A percentile compares a stretch with the other conserved stretches of the same genome.
These are phyloP conservation scores for Pyrenophora seminiperda DNA, from an alignment of 2,329 filamentous ascomycete species.

Conservation along the genomic window DNA sequence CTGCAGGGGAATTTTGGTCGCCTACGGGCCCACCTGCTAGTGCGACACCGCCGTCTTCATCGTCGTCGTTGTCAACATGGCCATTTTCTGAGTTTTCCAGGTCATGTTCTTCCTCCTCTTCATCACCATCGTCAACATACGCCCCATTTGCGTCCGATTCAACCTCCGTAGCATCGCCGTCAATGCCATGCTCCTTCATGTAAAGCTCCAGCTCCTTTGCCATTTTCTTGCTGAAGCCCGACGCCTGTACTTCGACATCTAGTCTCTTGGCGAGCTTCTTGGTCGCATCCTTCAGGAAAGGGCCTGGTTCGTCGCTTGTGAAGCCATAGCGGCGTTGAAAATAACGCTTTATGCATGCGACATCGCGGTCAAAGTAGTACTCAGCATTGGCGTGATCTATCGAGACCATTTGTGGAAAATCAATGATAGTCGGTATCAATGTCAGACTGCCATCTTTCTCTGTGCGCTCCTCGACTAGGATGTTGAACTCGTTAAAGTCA, in stretches of 20 bases:
- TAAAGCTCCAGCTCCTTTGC: conserved; percentile 90
- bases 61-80: conserved; percentile 12
- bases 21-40: conserved; percentile 9
- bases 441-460: conserved; percentile 50
- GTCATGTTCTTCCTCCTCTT: neutral
- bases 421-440: conserved; percentile 84
- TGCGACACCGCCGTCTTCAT: conserved; percentile 5
- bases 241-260: conserved; percentile 88
- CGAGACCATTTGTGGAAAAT: conserved; percentile 98
- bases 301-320: conserved; percentile 77
- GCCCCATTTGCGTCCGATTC: conserved; percentile 33
- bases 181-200: conserved; percentile 73
- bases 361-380: conserved; percentile 96
- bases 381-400: conserved; percentile 92
- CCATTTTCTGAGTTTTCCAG: too few species aligned
- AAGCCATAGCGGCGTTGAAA: conserved; percentile 91
- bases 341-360: conserved; percentile 93
- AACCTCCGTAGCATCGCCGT: conserved; percentile 55
- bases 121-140: conserved; percentile 21
- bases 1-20: conserved; percentile 1
- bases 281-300: conserved; percentile 82
- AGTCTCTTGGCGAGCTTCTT: conserved; percentile 73
- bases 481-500: conserved; percentile 99
- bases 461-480: conserved; percentile 79
- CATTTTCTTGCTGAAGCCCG: conserved; percentile 97